Conservation (phyloP, 148 eudicot genomes). For the Rhododendron ovatum region DNA sequence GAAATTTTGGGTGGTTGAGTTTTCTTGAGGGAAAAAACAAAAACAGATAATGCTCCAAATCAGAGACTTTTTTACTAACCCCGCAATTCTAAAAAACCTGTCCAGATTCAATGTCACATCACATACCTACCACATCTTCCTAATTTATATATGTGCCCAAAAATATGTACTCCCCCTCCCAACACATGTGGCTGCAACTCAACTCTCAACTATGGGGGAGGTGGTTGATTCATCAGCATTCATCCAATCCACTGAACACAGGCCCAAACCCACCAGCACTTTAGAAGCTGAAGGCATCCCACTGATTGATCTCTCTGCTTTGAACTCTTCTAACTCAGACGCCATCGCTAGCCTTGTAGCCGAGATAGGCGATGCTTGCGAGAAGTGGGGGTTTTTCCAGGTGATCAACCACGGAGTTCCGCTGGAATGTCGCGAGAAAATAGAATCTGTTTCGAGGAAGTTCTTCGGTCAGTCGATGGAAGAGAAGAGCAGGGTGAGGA, state of each 20-base stretch:
- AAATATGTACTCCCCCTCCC: background rate
- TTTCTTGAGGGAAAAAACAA: background rate
- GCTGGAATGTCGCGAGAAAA: constrained; percentile 15
- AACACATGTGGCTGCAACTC: background rate
- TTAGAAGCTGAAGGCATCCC: constrained; percentile 43
- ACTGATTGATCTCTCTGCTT: constrained; percentile 36
- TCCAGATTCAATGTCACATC: constrained; percentile 12
- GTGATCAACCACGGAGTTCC: constrained; percentile 54
- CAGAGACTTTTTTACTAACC: background rate
- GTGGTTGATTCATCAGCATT: constrained; percentile 30
- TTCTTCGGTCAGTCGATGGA: constrained; percentile 36
- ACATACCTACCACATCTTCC: background rate
- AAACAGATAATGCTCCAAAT: background rate
- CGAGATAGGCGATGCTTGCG: constrained; percentile 37
- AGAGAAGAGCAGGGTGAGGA: constrained; percentile 41
- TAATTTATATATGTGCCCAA: background rate
- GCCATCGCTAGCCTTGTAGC: constrained; percentile 8
- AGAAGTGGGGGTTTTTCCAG: constrained; percentile 55
- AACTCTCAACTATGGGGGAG: constrained; percentile 4
- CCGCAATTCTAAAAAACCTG: background rate
- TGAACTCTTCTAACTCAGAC: constrained; percentile 8
- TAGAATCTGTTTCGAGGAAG: constrained; percentile 17
- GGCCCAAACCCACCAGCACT: constrained; percentile 28
- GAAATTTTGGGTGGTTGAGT: background rate
- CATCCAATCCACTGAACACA: constrained; percentile 45